phyloP scores from a whole-genome alignment of 2,329 filamentous ascomycete genomes.

The Colletotrichum sp. region DNA sequence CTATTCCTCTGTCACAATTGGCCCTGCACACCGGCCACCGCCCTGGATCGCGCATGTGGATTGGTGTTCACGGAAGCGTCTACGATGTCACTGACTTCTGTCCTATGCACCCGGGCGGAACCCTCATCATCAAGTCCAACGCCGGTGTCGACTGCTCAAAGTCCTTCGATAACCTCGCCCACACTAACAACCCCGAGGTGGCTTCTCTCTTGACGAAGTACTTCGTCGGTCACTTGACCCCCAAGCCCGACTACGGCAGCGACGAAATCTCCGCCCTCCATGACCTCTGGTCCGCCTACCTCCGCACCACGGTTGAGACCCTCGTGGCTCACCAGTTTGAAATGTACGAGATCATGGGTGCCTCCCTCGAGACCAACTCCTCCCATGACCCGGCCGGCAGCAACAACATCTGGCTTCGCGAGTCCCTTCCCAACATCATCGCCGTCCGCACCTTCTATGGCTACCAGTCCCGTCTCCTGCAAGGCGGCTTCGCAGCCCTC shows the following conservation, averaged over 20 bases:
- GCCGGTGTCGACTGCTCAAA: conserved; percentile 58
- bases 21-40: conserved; percentile 56
- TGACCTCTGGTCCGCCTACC: conserved; percentile 55
- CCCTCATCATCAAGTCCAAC: conserved; percentile 58
- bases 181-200: conserved; percentile 61
- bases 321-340: conserved; percentile 59
- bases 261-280: conserved; percentile 50
- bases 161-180: conserved; percentile 58
- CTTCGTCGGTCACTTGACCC: conserved; percentile 55
- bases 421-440: conserved; percentile 51
- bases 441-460: conserved; percentile 57
- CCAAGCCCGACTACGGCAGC: conserved; percentile 52
- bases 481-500: conserved; percentile 53
- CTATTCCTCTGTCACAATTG: conserved; percentile 54
- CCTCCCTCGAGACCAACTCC: conserved; percentile 24
- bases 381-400: conserved; percentile 7
- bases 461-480: conserved; percentile 56
- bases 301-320: conserved; percentile 54
- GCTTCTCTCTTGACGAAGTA: conserved; percentile 58
- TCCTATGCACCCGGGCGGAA: conserved; percentile 59
- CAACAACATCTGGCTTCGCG: conserved; percentile 49
- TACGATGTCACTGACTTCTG: conserved; percentile 60
- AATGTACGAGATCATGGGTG: conserved; percentile 55
- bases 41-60: conserved; percentile 52
- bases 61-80: conserved; percentile 56